Conservation (phyloP, 2,329 filamentous ascomycete genomes). For the Chaetomiaceae sp. region DNA sequence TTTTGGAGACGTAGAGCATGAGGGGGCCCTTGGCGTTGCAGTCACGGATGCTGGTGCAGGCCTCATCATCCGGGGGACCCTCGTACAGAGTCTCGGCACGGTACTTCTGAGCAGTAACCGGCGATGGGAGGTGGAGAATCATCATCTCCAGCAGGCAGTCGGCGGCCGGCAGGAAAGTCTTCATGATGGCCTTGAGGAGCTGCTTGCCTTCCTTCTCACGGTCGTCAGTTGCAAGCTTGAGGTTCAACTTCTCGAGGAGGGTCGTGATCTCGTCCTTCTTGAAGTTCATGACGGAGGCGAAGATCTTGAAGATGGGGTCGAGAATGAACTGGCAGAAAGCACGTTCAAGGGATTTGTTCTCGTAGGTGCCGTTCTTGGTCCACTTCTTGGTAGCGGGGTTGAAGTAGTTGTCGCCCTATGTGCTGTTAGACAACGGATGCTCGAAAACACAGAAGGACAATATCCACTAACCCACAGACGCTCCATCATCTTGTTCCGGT, state of each 20-base stretch:
- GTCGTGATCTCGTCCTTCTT: constrained; percentile 86
- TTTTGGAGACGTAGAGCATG: constrained; percentile 99
- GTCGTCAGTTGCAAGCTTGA: constrained; percentile 86
- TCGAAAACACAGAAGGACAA: not conserved
- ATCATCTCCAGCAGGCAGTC: constrained; percentile 99
- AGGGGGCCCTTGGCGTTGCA: constrained; percentile 97
- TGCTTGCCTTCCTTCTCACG: constrained; percentile 94
- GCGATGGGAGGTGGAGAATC: constrained; percentile 97
- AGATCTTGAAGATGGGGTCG: constrained; percentile 99
- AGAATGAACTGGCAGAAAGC: constrained; percentile 99
- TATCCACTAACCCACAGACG: constrained; percentile 81
- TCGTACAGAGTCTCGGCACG: constrained; percentile 98
- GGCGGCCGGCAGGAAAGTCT: constrained; percentile 96
- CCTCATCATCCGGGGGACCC: constrained; percentile 88
- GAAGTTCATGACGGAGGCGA: constrained; percentile 94
- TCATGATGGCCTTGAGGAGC: constrained; percentile 97
- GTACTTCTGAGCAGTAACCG: constrained; percentile 93
- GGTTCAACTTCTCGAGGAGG: constrained; percentile 87
- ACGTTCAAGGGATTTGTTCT: constrained; percentile 90
- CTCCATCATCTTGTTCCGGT: constrained; percentile 99
- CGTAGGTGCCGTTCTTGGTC: constrained; percentile 79
- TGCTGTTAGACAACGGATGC: constrained; percentile 30
- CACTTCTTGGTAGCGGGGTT: constrained; percentile 99
- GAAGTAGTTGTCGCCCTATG: constrained; percentile 94
- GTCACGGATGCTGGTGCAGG: constrained; percentile 94